Percentiles rank a stretch among this genome's conserved stretches.
Evolutionary conservation across 768 basidiomycete species (phyloP).

Genomic region (Lactarius indigo): DNA sequence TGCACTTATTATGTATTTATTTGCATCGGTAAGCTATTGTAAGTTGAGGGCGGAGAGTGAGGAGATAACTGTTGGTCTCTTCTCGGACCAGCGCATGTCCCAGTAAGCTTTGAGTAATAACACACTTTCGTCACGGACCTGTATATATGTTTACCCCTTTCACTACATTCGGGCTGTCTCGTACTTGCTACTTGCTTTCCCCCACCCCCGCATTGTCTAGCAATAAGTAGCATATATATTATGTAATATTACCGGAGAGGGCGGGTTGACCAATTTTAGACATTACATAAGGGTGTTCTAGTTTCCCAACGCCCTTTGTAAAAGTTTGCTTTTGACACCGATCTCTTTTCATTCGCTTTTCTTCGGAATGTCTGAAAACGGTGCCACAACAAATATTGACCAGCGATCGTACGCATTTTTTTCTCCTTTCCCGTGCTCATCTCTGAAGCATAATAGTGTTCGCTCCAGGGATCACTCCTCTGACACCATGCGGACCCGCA

Average conservation of each 20-base stretch:
- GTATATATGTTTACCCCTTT: too few species aligned
- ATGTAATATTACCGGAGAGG: neutral
- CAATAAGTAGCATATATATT: neutral
- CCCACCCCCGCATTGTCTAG: too few species aligned
- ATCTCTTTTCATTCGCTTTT: neutral
- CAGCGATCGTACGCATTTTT: slow-evolving; percentile 24
- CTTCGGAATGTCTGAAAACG: slow-evolving; percentile 23
- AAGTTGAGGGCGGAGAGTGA: neutral
- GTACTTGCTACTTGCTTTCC: too few species aligned
- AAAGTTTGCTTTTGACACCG: slow-evolving; percentile 11
- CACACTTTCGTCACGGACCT: too few species aligned
- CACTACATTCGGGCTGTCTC: too few species aligned
- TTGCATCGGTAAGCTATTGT: neutral
- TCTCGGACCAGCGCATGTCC: neutral
- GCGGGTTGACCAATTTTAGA: neutral
- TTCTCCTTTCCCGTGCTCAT: neutral
- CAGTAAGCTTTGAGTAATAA: too few species aligned
- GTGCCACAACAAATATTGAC: slow-evolving; percentile 20
- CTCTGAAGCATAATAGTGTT: slow-evolving; percentile 17
- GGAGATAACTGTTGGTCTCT: neutral
- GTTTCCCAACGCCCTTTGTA: neutral
- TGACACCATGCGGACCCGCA: slow-evolving; percentile 69
- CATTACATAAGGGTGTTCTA: slow-evolving; percentile 19
- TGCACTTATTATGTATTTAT: slow-evolving; percentile 2
- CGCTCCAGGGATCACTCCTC: slow-evolving; percentile 71